Evolutionary conservation across 2,329 filamentous ascomycete genomes (phyloP).

Genomic region (Colletotrichum theobromicola): DNA sequence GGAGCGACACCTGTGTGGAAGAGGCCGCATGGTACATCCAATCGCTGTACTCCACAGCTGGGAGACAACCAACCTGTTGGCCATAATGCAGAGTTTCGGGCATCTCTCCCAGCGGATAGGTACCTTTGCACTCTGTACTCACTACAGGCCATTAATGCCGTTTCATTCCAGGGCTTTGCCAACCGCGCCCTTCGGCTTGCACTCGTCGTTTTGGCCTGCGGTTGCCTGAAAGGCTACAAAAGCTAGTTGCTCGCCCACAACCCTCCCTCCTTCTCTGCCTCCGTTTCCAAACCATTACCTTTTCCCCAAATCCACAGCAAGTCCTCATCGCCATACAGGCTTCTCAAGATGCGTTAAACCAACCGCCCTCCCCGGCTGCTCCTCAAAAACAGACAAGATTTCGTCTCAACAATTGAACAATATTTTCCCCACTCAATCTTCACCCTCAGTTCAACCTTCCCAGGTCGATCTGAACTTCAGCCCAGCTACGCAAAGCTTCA

Average conservation of each 20-base stretch:
- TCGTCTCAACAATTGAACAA: constrained; percentile 60
- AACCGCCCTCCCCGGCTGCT: background rate
- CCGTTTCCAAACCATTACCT: constrained; percentile 35
- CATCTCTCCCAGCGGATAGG: background rate
- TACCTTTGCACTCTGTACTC: background rate
- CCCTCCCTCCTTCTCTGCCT: constrained; percentile 34
- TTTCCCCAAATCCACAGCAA: constrained; percentile 56
- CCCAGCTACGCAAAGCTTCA: constrained; percentile 65
- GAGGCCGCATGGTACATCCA: constrained; percentile 13
- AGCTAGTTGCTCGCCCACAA: constrained; percentile 27
- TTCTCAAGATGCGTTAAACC: constrained; percentile 16
- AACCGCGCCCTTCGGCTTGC: background rate
- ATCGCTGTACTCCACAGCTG: background rate
- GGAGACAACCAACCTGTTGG: background rate
- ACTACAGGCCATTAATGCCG: background rate
- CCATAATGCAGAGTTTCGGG: background rate
- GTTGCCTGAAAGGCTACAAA: constrained; percentile 18
- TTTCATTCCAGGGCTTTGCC: constrained; percentile 4
- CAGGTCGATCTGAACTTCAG: constrained; percentile 85
- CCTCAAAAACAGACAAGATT: constrained; percentile 16
- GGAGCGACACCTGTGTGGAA: background rate
- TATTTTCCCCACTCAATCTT: constrained; percentile 70
- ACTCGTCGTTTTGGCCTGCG: background rate
- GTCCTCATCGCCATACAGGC: background rate
- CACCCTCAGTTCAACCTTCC: constrained; percentile 72